Evolutionary conservation across 148 eudicot species (phyloP), one percentile per base, ranked within the genome.

Genomic region (Cornus controversa): DNA sequence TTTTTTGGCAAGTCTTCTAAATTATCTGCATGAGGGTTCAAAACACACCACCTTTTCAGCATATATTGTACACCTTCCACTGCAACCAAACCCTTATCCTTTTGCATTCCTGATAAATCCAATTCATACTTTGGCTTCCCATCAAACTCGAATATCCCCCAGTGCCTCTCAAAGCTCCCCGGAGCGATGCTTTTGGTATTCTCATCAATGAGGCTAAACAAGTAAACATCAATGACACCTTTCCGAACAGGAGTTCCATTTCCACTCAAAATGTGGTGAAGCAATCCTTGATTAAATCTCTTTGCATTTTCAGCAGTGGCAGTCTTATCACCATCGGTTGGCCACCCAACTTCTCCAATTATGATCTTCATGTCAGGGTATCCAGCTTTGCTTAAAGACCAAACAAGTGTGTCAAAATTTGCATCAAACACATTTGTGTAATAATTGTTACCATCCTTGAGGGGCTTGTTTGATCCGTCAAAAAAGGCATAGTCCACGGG

Each of bases 301-400:
- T 85, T 84, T 5, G 99, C 99, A 66, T 85, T 90, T 23, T 85
- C 80, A 3, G 77, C 57, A 74, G 91, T 96, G 2, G 99, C 99
- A 28, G 81, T 68, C 69, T 84, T 85, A 66, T 96, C 88, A 0
- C 99, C 99, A 53, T 96, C 98, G 1, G 99, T 96, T 0, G 99
- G 99, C 99, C 99, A 96, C n/a, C 99, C 99, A 2, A 96, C 94
- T 80, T 96, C 99, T 45, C 99, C 99, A 2, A 96, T 85, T 20
- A 90, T 70, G 76, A 96, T 88, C 70, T 90, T 90, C 86, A 93
- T 83, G 15, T 93, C 96, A 45, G 97, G 90, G 68, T 79, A 93
- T 27, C 98, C 98, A 1, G 95, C 89, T 75, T 86, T 96, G 57
- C 45, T 85, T 76, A 96, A 53, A 2, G 99, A 86, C 86, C 88